Conservation (phyloP, 75 land plant species). For the Selaginella moellendorffii region DNA sequence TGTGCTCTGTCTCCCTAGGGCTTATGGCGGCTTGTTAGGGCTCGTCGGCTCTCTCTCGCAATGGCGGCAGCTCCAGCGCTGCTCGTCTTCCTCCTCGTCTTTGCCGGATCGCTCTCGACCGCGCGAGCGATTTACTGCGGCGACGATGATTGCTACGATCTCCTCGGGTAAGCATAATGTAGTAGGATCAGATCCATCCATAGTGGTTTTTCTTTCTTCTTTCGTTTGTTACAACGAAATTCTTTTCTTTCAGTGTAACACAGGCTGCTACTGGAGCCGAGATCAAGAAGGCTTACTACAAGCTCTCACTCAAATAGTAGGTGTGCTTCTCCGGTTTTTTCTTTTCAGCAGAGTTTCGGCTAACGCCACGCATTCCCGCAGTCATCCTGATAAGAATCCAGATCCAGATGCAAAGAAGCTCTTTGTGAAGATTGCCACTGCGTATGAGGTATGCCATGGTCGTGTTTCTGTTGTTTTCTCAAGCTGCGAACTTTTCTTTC, state of each 20-base stretch:
- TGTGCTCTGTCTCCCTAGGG: background rate
- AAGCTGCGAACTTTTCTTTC: no score
- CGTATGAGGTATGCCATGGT: constrained; percentile 64
- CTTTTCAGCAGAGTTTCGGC: no score
- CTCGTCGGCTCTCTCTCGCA: background rate
- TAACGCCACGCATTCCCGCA: no score
- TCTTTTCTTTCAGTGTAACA: constrained; percentile 38
- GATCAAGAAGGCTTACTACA: constrained; percentile 97
- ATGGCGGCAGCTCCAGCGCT: background rate
- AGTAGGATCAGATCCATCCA: background rate
- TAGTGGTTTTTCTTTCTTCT: background rate
- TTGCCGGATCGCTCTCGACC: constrained; percentile 19
- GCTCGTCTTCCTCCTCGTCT: constrained; percentile 12
- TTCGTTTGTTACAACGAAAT: background rate
- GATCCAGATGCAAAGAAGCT: constrained; percentile 83
- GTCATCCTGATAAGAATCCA: constrained; percentile 98
- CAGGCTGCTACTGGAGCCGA: constrained; percentile 66
- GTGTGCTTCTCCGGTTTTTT: constrained; percentile 11
- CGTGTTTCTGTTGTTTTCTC: constrained; percentile 6
- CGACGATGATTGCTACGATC: constrained; percentile 97
- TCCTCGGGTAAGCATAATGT: constrained; percentile 52
- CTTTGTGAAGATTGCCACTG: constrained; percentile 87
- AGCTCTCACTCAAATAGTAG: constrained; percentile 86
- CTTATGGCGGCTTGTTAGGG: background rate
- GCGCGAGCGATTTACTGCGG: constrained; percentile 78